Percentiles rank a stretch among this genome's conserved stretches.
phyloP scores from a whole-genome alignment of 2,329 filamentous ascomycete genomes.

The Magnaporthiopsis rhizophila region DNA sequence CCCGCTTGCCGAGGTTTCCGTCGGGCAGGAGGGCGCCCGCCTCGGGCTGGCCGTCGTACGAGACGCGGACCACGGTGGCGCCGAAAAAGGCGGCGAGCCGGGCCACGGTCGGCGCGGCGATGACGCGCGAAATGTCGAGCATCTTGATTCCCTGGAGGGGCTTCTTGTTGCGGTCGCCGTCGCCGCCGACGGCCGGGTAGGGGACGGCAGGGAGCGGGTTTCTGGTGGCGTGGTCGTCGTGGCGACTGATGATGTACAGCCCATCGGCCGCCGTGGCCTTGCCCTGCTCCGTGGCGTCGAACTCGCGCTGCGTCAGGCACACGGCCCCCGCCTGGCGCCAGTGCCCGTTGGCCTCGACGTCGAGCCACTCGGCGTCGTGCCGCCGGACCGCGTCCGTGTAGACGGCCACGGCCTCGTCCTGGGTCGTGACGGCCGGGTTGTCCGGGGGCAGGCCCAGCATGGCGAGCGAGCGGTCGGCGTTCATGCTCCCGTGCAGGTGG shows the following conservation, averaged over 20 bases:
- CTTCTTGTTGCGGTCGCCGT: constrained; percentile 17
- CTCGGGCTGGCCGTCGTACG: constrained; percentile 32
- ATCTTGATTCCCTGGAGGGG: constrained; percentile 39
- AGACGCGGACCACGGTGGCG: constrained; percentile 37
- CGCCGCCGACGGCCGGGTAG: constrained; percentile 23
- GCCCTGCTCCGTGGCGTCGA: constrained; percentile 30
- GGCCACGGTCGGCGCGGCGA: constrained; percentile 38
- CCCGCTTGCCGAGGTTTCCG: constrained; percentile 39
- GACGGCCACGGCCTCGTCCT: constrained; percentile 21
- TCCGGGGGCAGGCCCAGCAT: constrained; percentile 36
- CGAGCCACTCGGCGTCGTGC: constrained; percentile 31
- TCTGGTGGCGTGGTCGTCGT: constrained; percentile 27
- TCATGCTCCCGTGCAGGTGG: constrained; percentile 41
- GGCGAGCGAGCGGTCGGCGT: constrained; percentile 31
- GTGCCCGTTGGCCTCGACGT: constrained; percentile 30
- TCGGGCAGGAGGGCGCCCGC: constrained; percentile 31
- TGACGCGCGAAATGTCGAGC: constrained; percentile 40
- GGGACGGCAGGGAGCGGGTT: constrained; percentile 37
- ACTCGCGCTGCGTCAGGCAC: constrained; percentile 34
- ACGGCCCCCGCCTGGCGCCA: constrained; percentile 35
- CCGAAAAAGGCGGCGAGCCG: constrained; percentile 33
- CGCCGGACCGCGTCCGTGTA: constrained; percentile 20
- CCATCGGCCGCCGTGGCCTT: constrained; percentile 29
- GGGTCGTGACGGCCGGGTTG: constrained; percentile 20
- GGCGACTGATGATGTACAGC: constrained; percentile 38